Evolutionary conservation across 73 alveolate genomes (phyloP).

Genomic region (Symbiodinium natans): DNA sequence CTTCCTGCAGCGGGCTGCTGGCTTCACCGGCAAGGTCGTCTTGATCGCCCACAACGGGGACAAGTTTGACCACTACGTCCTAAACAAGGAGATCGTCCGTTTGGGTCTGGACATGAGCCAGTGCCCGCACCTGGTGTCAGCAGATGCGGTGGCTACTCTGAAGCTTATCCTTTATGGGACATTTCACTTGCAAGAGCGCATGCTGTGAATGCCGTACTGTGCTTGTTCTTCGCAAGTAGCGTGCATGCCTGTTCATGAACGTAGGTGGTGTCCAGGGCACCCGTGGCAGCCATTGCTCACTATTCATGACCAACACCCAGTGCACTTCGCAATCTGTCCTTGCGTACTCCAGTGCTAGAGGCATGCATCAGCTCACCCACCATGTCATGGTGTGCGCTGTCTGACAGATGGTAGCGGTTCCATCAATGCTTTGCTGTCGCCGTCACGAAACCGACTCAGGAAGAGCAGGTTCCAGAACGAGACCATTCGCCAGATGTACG

Average conservation of each 20-base stretch:
- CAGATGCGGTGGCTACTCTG: not conserved
- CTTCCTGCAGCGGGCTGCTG: not conserved
- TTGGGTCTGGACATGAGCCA: not conserved
- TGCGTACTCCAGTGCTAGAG: too few species aligned
- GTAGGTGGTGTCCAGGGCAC: too few species aligned
- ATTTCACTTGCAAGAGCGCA: too few species aligned
- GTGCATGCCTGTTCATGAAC: too few species aligned
- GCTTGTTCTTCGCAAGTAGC: too few species aligned
- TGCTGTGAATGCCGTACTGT: too few species aligned
- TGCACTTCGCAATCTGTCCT: too few species aligned
- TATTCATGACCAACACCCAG: too few species aligned
- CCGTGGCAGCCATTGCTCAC: too few species aligned
- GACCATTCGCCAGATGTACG: not conserved
- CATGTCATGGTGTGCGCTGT: not conserved
- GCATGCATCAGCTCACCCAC: too few species aligned
- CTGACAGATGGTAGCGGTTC: not conserved
- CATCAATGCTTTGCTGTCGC: not conserved
- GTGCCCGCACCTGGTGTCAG: not conserved
- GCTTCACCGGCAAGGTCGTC: not conserved
- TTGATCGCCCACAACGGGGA: not conserved
- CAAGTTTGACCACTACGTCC: not conserved
- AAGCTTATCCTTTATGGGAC: not conserved
- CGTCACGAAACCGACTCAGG: not conserved
- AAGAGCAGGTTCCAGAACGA: not conserved
- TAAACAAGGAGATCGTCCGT: not conserved